A percentile compares a stretch with the other conserved stretches of the same genome.
phyloP scores from a whole-genome alignment of 805 yeast genomes.

The Hagleromyces aurorensis region DNA sequence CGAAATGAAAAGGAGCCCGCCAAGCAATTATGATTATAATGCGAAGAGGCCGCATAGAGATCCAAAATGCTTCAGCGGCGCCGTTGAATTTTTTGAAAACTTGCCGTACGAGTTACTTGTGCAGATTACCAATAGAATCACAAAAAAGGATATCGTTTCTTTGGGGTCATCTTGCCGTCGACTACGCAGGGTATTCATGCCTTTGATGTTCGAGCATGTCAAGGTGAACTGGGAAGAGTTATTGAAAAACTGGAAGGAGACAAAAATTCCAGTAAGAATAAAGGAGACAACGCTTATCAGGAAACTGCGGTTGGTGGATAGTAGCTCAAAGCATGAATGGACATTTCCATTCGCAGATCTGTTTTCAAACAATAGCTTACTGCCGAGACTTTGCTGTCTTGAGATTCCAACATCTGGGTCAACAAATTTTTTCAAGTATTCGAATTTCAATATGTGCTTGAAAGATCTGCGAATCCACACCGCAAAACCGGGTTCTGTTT shows the following conservation, averaged over 20 bases:
- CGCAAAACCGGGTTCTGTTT: slow-evolving; percentile 21
- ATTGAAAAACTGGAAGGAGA: slow-evolving; percentile 9
- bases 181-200: slow-evolving; percentile 9
- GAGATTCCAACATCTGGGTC: slow-evolving; percentile 24
- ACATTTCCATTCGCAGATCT: slow-evolving; percentile 27
- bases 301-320: slow-evolving; percentile 21
- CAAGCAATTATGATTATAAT: no score
- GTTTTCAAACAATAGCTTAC: slow-evolving; percentile 9
- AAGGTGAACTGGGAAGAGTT: slow-evolving; percentile 12
- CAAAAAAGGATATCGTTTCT: slow-evolving; percentile 12
- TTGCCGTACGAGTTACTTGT: slow-evolving; percentile 15
- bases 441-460: slow-evolving; percentile 9
- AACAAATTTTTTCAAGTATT: slow-evolving; percentile 32
- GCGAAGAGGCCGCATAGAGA: not conserved
- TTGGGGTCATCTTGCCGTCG: slow-evolving; percentile 7
- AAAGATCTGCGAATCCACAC: slow-evolving; percentile 20
- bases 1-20: no score
- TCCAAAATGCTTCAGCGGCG: not conserved
- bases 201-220: slow-evolving; percentile 10
- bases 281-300: slow-evolving; percentile 15
- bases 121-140: slow-evolving; percentile 4
- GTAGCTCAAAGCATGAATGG: slow-evolving; percentile 31
- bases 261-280: slow-evolving; percentile 5
- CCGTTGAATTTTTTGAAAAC: slow-evolving; percentile 5
- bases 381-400: slow-evolving; percentile 19